phyloP scores from a whole-genome alignment of 1,284 basidiomycete species.

The Cystobasidium sp. region DNA sequence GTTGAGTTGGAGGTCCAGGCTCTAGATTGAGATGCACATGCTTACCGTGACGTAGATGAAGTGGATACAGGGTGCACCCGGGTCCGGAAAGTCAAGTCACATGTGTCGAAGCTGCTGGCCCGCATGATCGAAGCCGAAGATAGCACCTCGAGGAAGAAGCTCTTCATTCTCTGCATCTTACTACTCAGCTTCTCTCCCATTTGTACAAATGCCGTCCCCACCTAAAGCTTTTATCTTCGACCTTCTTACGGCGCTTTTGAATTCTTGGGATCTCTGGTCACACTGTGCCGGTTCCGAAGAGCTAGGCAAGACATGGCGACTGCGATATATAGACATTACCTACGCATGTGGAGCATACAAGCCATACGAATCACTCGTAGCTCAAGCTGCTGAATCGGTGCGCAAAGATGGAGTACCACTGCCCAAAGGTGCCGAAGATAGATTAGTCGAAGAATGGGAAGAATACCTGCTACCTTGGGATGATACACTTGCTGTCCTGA shows the following conservation, averaged over 20 bases:
- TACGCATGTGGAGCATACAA: slow-evolving; percentile 17
- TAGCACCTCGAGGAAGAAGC: no score
- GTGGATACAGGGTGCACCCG: no score
- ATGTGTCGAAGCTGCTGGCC: no score
- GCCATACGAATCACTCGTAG: slow-evolving; percentile 16
- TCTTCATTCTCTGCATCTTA: no score
- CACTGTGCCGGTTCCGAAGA: slow-evolving; percentile 20
- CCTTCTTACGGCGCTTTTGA: slow-evolving; percentile 6
- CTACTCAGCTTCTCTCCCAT: not conserved
- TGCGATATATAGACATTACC: slow-evolving; percentile 21
- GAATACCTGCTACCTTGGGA: slow-evolving; percentile 6
- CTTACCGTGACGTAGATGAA: no score
- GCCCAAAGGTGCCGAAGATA: slow-evolving; percentile 4
- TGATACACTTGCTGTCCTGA: not conserved
- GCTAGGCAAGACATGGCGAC: slow-evolving; percentile 10
- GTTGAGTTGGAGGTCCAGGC: no score
- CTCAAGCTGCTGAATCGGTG: slow-evolving; percentile 1
- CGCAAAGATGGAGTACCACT: slow-evolving; percentile 7
- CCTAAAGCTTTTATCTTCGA: slow-evolving; percentile 34
- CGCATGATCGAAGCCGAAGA: no score
- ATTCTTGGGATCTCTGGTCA: slow-evolving; percentile 14
- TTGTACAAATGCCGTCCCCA: not conserved
- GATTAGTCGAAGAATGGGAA: slow-evolving; percentile 2
- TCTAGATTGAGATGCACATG: no score
- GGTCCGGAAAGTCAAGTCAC: no score